phyloP scores from a whole-genome alignment of 192 early-diverging fungal genomes.

The Mortierella antarctica region DNA sequence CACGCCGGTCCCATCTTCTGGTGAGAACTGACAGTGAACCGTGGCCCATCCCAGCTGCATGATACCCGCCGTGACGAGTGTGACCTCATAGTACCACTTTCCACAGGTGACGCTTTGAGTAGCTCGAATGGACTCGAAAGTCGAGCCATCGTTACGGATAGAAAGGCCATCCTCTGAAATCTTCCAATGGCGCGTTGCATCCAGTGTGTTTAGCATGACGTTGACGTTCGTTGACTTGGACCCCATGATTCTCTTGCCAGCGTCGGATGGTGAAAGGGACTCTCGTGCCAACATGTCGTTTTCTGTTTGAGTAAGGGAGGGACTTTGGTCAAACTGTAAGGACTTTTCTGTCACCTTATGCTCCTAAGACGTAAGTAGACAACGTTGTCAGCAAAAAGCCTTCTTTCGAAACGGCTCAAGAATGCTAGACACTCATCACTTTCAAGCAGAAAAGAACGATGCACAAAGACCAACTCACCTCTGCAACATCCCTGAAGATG shows the following conservation, averaged over 20 bases:
- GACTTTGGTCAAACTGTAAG: neutral
- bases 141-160: slow-evolving; percentile 80
- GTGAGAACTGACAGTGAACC: slow-evolving; percentile 69
- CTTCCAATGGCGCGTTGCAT: slow-evolving; percentile 66
- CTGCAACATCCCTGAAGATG: slow-evolving; percentile 56
- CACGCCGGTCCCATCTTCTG: slow-evolving; percentile 82
- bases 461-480: slow-evolving; percentile 3
- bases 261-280: neutral
- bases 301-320: slow-evolving; percentile 8
- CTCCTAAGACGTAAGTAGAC: neutral
- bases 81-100: slow-evolving; percentile 80
- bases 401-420: no score
- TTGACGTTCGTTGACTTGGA: slow-evolving; percentile 44
- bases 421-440: no score
- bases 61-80: slow-evolving; percentile 73
- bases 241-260: neutral
- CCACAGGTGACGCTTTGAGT: slow-evolving; percentile 67
- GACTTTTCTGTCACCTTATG: neutral
- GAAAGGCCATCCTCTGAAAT: slow-evolving; percentile 63
- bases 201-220: slow-evolving; percentile 64
- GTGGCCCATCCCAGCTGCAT: slow-evolving; percentile 88
- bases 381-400: neutral
- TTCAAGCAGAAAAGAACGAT: no score
- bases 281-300: slow-evolving; percentile 11
- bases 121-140: slow-evolving; percentile 78